These are phyloP conservation scores for Solanum neorickii DNA, from an alignment of 257 asterid genomes.

Conservation along the genomic window DNA sequence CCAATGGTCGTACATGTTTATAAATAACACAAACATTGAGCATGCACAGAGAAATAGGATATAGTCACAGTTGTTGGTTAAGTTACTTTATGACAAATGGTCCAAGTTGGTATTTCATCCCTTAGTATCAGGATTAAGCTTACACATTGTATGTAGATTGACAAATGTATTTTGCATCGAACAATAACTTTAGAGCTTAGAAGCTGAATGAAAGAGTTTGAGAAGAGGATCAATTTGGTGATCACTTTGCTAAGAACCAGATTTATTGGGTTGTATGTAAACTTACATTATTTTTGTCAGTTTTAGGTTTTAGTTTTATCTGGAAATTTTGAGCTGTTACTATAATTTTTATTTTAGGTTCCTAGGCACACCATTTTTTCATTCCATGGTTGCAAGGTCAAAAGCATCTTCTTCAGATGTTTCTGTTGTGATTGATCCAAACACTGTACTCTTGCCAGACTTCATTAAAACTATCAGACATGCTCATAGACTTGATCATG, in stretches of 20 bases:
- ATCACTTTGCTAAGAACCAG: not conserved
- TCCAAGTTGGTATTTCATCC: not conserved
- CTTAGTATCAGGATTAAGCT: not conserved
- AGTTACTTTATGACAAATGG: not conserved
- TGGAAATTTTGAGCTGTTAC: not conserved
- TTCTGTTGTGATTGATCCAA: conserved; percentile 65
- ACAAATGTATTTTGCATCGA: not conserved
- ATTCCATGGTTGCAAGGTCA: conserved; percentile 87
- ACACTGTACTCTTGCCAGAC: conserved; percentile 58
- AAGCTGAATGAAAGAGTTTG: not conserved
- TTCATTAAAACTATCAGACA: conserved; percentile 45
- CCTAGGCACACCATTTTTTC: conserved; percentile 70
- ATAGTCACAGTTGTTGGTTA: not conserved
- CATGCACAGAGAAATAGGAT: not conserved
- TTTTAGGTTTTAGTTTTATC: not conserved
- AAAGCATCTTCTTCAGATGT: conserved; percentile 63
- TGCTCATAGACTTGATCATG: conserved; percentile 79
- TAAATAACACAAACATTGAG: not conserved
- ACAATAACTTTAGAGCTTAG: not conserved
- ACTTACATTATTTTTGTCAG: not conserved
- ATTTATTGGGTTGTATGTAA: not conserved
- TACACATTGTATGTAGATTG: not conserved
- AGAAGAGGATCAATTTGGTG: not conserved
- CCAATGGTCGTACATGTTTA: not conserved
- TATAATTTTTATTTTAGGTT: conserved; percentile 41